Percentiles rank a stretch among this genome's conserved stretches.
Evolutionary conservation across 495 filamentous ascomycete genomes (phyloP).

Genomic region (Letharia columbiana): DNA sequence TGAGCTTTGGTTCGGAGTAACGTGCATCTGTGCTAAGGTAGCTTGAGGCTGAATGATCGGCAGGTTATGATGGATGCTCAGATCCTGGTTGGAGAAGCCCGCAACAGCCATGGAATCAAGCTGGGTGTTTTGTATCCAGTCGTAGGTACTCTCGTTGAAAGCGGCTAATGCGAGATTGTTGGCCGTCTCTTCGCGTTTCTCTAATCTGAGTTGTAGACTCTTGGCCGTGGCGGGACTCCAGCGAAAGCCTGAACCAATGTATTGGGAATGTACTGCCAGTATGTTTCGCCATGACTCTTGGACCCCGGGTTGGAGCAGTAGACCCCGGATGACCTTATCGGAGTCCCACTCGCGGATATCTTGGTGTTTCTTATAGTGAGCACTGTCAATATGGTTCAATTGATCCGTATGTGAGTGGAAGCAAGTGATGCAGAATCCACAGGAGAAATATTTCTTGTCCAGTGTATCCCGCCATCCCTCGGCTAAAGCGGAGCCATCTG

Average conservation of each 20-base stretch:
- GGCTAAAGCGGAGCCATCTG: neutral
- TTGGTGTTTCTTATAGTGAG: slow-evolving; percentile 3
- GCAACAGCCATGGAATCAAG: neutral
- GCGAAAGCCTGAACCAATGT: neutral
- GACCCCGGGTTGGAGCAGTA: neutral
- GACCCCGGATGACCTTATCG: neutral
- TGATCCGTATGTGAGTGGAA: neutral
- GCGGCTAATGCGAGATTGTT: neutral
- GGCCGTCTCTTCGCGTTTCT: neutral
- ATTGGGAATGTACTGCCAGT: neutral
- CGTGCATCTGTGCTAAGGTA: neutral
- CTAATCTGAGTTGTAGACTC: neutral
- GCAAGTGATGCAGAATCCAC: neutral
- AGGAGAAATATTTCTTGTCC: slow-evolving; percentile 3
- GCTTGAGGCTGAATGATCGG: too few species aligned
- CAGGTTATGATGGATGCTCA: neutral
- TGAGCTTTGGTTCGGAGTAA: neutral
- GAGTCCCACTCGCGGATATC: neutral
- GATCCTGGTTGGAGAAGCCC: neutral
- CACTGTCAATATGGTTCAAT: slow-evolving; percentile 1
- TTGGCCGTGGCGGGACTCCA: neutral
- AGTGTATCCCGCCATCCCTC: neutral
- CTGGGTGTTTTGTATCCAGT: neutral
- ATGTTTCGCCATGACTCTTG: neutral
- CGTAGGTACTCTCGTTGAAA: neutral